phyloP scores from a whole-genome alignment of 805 yeast genomes.

The Candida yuanshanica region DNA sequence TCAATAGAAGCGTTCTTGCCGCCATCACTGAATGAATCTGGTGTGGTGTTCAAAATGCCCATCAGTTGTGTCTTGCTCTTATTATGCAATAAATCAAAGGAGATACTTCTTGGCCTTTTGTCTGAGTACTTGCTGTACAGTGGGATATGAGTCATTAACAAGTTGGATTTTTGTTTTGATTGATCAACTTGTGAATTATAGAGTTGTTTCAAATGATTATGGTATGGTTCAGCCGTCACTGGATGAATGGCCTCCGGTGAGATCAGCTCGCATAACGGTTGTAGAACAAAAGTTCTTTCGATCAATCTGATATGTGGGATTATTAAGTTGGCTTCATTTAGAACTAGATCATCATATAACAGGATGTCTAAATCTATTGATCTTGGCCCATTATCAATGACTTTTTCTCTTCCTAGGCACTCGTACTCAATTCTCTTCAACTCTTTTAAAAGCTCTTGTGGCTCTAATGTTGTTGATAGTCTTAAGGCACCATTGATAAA shows the following conservation, averaged over 20 bases:
- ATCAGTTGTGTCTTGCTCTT: conserved; percentile 58
- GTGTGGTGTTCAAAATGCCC: conserved; percentile 88
- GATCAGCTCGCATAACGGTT: conserved; percentile 80
- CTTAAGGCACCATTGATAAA: conserved; percentile 82
- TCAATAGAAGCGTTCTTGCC: conserved; percentile 40
- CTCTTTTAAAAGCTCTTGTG: conserved; percentile 53
- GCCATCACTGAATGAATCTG: conserved; percentile 95
- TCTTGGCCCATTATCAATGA: conserved; percentile 88
- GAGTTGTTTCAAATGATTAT: conserved; percentile 56
- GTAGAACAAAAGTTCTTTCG: conserved; percentile 84
- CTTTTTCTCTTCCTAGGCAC: conserved; percentile 62
- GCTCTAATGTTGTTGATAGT: conserved; percentile 54
- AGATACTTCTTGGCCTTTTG: conserved; percentile 23
- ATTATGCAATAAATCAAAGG: conserved; percentile 40
- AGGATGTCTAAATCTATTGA: conserved; percentile 85
- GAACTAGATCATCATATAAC: conserved; percentile 46
- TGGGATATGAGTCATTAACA: conserved; percentile 48
- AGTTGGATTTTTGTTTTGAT: conserved; percentile 43
- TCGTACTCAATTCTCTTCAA: conserved; percentile 78
- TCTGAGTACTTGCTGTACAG: conserved; percentile 22
- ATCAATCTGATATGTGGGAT: conserved; percentile 88
- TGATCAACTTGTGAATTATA: conserved; percentile 29
- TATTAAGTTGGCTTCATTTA: conserved; percentile 53
- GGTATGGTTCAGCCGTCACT: conserved; percentile 76
- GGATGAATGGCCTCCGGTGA: conserved; percentile 71